phyloP scores from a whole-genome alignment of 2,329 filamentous ascomycete genomes.

The Apiospora koreana region DNA sequence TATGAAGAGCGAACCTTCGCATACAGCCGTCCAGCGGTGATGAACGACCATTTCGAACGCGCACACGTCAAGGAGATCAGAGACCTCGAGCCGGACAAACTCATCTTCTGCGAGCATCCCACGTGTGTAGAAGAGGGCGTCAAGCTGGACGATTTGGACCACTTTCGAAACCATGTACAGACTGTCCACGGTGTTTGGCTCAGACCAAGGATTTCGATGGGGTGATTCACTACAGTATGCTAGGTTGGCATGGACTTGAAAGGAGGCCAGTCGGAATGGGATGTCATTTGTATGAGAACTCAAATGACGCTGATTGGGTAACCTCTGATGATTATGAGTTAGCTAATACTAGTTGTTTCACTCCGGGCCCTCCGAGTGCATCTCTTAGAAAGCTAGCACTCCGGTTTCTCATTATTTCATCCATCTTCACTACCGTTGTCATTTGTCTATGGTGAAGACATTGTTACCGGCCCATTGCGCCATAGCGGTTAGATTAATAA shows the following conservation, averaged over 20 bases:
- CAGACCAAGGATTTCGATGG: neutral
- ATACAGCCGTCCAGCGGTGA: constrained; percentile 18
- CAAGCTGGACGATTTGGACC: constrained; percentile 19
- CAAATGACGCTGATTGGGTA: neutral
- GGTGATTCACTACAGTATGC: neutral
- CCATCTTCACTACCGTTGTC: neutral
- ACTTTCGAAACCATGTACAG: constrained; percentile 22
- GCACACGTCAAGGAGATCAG: constrained; percentile 21
- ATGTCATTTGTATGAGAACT: neutral
- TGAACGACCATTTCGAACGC: constrained; percentile 26
- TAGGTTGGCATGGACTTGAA: neutral
- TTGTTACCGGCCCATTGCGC: neutral
- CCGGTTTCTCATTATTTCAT: neutral
- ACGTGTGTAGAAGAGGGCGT: constrained; percentile 18
- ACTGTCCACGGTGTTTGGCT: constrained; percentile 18
- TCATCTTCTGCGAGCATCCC: constrained; percentile 20
- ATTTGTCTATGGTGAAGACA: neutral
- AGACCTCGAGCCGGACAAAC: constrained; percentile 16
- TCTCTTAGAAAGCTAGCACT: neutral
- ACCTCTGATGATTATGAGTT: neutral
- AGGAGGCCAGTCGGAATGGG: neutral
- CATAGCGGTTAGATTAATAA: neutral
- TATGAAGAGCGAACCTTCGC: constrained; percentile 19
- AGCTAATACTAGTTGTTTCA: neutral
- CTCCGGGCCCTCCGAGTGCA: neutral